Evolutionary conservation across 2,329 filamentous ascomycete genomes (phyloP).

Genomic region (Chaetomium sp.): DNA sequence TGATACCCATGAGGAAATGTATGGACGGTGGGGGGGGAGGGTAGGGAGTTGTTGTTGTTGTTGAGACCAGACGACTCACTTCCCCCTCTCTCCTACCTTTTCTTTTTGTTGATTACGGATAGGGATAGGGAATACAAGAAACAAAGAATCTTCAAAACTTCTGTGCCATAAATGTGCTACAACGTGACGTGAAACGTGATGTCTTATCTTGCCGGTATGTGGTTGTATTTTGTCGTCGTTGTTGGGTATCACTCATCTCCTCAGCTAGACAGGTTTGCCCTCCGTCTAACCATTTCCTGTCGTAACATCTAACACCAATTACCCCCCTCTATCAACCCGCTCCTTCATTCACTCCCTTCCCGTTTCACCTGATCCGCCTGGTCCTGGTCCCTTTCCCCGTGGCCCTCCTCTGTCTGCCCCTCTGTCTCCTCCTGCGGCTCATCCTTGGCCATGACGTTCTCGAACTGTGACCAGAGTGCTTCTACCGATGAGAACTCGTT

Average conservation of each 20-base stretch:
- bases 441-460: constrained; percentile 84
- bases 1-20: constrained; percentile 15
- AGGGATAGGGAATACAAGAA: constrained; percentile 8
- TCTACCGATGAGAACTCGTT: constrained; percentile 98
- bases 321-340: background rate
- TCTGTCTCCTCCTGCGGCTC: no score
- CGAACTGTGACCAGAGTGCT: constrained; percentile 93
- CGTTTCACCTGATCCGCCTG: constrained; percentile 23
- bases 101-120: constrained; percentile 9
- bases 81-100: background rate
- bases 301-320: background rate
- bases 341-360: constrained; percentile 11
- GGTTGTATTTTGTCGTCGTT: background rate
- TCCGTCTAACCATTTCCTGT: no score
- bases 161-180: background rate
- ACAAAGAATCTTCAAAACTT: background rate
- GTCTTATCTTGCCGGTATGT: background rate
- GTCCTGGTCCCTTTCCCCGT: constrained; percentile 17
- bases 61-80: no score
- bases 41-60: no score
- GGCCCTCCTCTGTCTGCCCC: constrained; percentile 28
- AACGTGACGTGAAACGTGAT: background rate
- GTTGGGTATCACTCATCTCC: background rate
- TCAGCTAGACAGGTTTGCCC: background rate
- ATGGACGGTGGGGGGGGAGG: background rate